Evolutionary conservation across 768 basidiomycete species (phyloP).

Genomic region (Trametes punicea): DNA sequence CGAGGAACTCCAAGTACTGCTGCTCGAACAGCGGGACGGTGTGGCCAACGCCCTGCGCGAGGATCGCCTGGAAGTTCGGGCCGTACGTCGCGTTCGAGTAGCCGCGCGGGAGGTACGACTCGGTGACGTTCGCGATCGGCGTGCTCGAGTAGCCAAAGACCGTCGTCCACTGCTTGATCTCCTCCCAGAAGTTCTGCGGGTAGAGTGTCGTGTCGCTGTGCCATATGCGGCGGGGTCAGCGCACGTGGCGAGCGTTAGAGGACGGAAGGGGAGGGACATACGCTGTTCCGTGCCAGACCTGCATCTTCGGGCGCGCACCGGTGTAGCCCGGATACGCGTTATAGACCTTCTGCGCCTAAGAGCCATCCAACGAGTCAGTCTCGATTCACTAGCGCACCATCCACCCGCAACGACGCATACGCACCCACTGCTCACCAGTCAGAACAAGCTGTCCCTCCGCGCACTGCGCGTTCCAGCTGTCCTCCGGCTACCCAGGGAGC

Average conservation of each 20-base stretch:
- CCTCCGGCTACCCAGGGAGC: conserved; percentile 30
- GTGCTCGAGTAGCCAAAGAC: conserved; percentile 46
- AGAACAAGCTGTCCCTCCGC: conserved; percentile 41
- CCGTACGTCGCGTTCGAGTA: conserved; percentile 51
- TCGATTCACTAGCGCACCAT: too few relatives aligned
- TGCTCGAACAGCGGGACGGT: conserved; percentile 47
- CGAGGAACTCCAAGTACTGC: conserved; percentile 48
- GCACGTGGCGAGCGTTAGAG: not conserved
- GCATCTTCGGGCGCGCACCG: conserved; percentile 48
- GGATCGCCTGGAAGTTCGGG: conserved; percentile 46
- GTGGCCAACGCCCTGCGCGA: conserved; percentile 46
- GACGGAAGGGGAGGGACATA: conserved; percentile 15
- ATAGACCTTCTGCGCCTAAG: conserved; percentile 43
- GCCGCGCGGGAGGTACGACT: conserved; percentile 42
- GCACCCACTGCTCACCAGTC: conserved; percentile 45
- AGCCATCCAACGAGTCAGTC: too few relatives aligned
- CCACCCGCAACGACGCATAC: not conserved
- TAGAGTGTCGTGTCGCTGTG: conserved; percentile 48
- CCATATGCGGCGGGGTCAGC: not conserved
- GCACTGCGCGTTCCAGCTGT: conserved; percentile 47
- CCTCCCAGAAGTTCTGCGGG: conserved; percentile 48
- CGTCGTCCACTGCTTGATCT: conserved; percentile 55
- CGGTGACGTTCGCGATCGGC: conserved; percentile 33
- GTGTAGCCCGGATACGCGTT: conserved; percentile 54
- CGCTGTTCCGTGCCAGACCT: conserved; percentile 53